Evolutionary conservation across 2,329 filamentous ascomycete species (phyloP), one percentile per base, ranked within the genome.

Genomic region (Colletotrichum lentis): DNA sequence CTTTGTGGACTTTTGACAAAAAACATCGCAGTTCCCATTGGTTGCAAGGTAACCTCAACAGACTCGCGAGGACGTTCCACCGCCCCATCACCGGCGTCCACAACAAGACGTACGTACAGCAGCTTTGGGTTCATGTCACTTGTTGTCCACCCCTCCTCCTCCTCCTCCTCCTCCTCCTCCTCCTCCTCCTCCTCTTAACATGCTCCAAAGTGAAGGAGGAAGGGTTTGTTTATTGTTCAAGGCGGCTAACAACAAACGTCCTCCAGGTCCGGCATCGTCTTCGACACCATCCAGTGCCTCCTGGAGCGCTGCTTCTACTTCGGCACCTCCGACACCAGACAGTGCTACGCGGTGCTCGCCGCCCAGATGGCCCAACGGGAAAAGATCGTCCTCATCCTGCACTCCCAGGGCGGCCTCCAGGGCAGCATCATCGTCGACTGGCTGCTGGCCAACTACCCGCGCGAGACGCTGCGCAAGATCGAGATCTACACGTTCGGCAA

Each of bases 401-500:
- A 96, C 76, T 92, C 89, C 0, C 92, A 95, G 76, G 92, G 92
- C 4, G 91, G 85, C 16, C 92, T 95, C 58, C 88, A 93, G 74
- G 90, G 89, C 2, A 86, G 90, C 3, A 80, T 94, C 63, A 88
- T 92, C 5, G 78, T 94, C 7, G 92, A 96, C 78, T 92, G 91
- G 90, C 83, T 95, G 2, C 81, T 94, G 1, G 88, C 90, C 70
- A 91, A 94, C 74, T 78, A 93, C 14, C 86, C 90, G 0, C 87
- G 89, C 65, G 84, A 90, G 70, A 79, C 90, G 3, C 80, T 93
- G 6, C 78, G 82, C 2, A 91, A 93, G 72, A 83, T 94, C 0
- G 91, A 95, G 77, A 86, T 95, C 2, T 90, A 90, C 77, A 94
- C 91, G 0, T 95, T 95, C 75, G 92, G 91, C 35, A 91, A 88